Evolutionary conservation across 2,329 filamentous ascomycete species (phyloP).

Genomic region (Penicillium paneum): DNA sequence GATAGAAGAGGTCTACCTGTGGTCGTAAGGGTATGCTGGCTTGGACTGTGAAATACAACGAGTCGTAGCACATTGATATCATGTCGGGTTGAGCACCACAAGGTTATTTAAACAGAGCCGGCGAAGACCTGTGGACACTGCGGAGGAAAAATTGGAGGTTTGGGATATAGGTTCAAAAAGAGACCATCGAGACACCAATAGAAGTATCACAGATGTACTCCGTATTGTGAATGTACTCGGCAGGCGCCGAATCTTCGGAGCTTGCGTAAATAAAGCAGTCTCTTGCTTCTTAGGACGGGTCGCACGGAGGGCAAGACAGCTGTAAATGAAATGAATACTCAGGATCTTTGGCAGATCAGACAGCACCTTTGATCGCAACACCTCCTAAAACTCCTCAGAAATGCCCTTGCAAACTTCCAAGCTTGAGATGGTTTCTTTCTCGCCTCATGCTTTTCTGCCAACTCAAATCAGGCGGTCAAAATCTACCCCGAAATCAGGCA

Average conservation of each 20-base stretch:
- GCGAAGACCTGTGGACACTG: neutral
- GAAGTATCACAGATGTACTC: neutral
- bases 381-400: neutral
- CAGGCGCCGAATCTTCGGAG: neutral
- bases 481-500: neutral
- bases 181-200: neutral
- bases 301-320: neutral
- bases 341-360: neutral
- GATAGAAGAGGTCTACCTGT: neutral
- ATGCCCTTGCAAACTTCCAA: neutral
- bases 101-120: neutral
- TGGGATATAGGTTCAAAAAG: neutral
- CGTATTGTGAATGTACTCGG: neutral
- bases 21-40: neutral
- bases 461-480: constrained; percentile 7
- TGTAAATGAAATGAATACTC: neutral
- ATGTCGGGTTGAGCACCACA: constrained; percentile 11
- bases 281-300: neutral
- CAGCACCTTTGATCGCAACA: neutral
- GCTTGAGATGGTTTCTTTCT: neutral
- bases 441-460: constrained; percentile 6
- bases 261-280: neutral
- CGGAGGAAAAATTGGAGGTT: neutral
- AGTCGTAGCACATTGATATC: constrained; percentile 13
- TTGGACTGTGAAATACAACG: neutral